phyloP scores from a whole-genome alignment of 306 rosid genomes.

The Cyamopsis tetragonoloba region DNA sequence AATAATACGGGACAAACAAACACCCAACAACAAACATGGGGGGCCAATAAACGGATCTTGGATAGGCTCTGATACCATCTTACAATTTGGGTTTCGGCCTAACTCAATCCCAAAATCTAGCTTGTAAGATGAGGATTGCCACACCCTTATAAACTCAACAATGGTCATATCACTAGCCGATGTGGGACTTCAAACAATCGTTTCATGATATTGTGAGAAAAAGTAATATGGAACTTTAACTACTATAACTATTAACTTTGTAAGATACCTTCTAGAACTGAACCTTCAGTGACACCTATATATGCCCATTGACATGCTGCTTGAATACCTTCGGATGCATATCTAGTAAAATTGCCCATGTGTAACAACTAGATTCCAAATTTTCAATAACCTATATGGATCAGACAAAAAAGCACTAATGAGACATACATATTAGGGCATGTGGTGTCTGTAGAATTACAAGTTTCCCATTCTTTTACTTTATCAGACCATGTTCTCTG shows the following conservation, averaged over 20 bases:
- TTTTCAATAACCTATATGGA: neutral
- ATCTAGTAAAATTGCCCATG: slow-evolving; percentile 11
- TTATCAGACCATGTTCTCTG: slow-evolving; percentile 64
- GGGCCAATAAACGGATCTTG: too few species aligned
- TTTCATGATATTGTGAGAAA: slow-evolving; percentile 19
- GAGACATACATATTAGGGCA: slow-evolving; percentile 66
- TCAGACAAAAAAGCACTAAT: neutral
- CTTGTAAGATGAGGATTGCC: too few species aligned
- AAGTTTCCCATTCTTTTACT: slow-evolving; percentile 63
- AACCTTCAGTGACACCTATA: slow-evolving; percentile 56
- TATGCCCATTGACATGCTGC: slow-evolving; percentile 88
- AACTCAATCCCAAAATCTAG: too few species aligned
- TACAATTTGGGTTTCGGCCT: too few species aligned
- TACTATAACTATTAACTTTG: neutral
- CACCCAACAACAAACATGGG: too few species aligned
- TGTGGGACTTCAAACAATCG: too few species aligned
- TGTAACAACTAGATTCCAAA: neutral
- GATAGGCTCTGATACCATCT: too few species aligned
- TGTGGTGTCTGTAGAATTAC: slow-evolving; percentile 40
- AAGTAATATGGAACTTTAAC: neutral
- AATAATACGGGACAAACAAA: too few species aligned
- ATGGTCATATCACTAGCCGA: too few species aligned
- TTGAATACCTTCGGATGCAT: slow-evolving; percentile 61
- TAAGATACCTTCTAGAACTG: slow-evolving; percentile 63
- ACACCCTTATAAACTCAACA: too few species aligned